These are phyloP conservation scores for Saccharomyces pastorianus DNA, from an alignment of 1,139 yeast genomes.

Conservation along the genomic window DNA sequence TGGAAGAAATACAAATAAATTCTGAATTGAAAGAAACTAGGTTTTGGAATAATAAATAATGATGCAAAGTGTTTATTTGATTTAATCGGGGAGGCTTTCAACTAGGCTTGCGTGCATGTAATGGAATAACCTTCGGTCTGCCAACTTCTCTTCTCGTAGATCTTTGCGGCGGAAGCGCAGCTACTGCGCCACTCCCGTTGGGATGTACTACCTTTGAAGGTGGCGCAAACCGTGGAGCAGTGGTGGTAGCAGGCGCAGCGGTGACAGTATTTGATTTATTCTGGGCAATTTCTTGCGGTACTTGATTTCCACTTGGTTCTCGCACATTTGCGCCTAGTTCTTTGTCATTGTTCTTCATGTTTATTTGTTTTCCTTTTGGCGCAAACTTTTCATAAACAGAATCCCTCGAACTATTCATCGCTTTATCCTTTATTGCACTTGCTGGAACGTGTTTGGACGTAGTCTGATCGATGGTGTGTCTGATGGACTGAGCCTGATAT, in stretches of 20 bases:
- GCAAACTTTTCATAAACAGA: conserved; percentile 27
- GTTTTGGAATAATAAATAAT: neutral
- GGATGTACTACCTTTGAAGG: conserved; percentile 23
- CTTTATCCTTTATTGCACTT: conserved; percentile 22
- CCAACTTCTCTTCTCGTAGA: conserved; percentile 26
- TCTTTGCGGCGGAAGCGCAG: neutral
- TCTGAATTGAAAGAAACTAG: neutral
- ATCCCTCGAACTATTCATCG: conserved; percentile 17
- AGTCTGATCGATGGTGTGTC: conserved; percentile 30
- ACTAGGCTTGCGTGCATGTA: conserved; percentile 10
- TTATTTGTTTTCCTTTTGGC: conserved; percentile 27
- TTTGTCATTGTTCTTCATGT: conserved; percentile 1
- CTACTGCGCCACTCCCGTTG: conserved; percentile 9
- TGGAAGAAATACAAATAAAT: neutral
- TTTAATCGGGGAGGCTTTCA: neutral
- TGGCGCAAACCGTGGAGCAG: conserved; percentile 18
- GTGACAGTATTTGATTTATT: neutral
- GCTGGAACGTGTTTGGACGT: conserved; percentile 28
- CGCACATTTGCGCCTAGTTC: neutral
- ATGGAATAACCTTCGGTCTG: conserved; percentile 24
- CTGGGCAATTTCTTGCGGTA: neutral
- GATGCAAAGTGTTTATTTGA: neutral
- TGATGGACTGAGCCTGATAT: conserved; percentile 30
- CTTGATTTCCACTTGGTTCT: neutral
- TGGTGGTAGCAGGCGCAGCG: neutral